Conservation (phyloP, 2,329 filamentous ascomycete species). For the Alternaria ventricosa region DNA sequence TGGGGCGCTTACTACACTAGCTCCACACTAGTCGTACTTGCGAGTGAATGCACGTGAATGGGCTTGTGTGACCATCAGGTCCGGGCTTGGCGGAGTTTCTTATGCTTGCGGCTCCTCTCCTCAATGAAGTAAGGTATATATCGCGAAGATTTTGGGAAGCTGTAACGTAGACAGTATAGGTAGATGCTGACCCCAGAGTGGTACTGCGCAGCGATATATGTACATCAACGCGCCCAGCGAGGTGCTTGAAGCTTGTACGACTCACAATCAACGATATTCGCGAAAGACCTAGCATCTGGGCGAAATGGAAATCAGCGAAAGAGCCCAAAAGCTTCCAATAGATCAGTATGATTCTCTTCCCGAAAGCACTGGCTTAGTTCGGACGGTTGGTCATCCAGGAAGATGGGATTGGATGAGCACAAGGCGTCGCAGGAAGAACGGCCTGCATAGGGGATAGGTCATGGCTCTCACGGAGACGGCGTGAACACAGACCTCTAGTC, state of each 20-base stretch:
- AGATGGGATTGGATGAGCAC: background rate
- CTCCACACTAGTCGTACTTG: background rate
- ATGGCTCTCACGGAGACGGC: rapidly evolving
- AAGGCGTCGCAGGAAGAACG: background rate
- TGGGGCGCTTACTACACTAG: background rate
- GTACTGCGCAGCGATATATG: background rate
- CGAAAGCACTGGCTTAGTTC: background rate
- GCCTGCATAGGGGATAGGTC: background rate
- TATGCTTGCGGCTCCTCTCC: background rate
- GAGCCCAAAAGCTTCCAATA: background rate
- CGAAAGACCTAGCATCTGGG: background rate
- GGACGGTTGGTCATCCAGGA: rapidly evolving
- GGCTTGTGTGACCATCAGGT: background rate
- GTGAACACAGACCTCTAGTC: background rate
- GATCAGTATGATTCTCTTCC: background rate
- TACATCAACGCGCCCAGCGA: background rate
- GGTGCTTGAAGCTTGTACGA: background rate
- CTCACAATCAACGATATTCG: background rate
- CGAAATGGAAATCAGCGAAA: background rate
- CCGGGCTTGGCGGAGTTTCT: background rate
- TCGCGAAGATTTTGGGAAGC: background rate
- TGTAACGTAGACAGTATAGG: background rate
- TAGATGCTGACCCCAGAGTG: background rate
- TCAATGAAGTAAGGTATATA: background rate
- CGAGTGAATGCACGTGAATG: background rate